These are phyloP conservation scores for Diaporthe velutina DNA, from an alignment of 2,329 filamentous ascomycete species.

Conservation along the genomic window DNA sequence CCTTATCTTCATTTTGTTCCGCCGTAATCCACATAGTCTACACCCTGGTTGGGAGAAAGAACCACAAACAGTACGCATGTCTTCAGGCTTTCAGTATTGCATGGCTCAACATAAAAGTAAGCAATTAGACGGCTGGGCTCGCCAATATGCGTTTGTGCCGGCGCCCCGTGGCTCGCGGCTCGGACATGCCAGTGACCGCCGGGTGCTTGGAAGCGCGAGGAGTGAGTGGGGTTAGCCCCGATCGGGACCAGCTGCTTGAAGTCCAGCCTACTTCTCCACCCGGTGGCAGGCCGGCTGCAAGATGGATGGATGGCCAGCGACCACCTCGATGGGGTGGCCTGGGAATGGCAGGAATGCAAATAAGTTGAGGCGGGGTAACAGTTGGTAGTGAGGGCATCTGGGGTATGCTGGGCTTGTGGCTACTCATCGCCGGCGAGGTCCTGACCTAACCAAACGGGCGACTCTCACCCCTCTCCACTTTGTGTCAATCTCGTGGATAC, in stretches of 20 bases:
- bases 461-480: slow-evolving; percentile 26
- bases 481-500: background rate
- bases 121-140: background rate
- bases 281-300: background rate
- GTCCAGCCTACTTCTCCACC: background rate
- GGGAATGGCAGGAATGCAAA: background rate
- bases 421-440: background rate
- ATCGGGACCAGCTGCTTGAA: background rate
- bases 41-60: background rate
- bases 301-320: background rate
- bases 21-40: too few relatives aligned
- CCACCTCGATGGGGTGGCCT: background rate
- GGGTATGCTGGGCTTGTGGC: background rate
- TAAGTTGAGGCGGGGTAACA: background rate
- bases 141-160: background rate
- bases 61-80: background rate
- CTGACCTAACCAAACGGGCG: background rate
- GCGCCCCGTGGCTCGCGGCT: background rate
- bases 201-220: background rate
- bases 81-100: background rate
- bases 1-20: background rate
- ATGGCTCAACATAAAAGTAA: background rate
- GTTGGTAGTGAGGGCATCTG: background rate
- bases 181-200: background rate
- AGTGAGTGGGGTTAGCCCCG: background rate